Base-by-base conservation (phyloP, 139 green algal species). In the Tetraselmis striata region DNA sequence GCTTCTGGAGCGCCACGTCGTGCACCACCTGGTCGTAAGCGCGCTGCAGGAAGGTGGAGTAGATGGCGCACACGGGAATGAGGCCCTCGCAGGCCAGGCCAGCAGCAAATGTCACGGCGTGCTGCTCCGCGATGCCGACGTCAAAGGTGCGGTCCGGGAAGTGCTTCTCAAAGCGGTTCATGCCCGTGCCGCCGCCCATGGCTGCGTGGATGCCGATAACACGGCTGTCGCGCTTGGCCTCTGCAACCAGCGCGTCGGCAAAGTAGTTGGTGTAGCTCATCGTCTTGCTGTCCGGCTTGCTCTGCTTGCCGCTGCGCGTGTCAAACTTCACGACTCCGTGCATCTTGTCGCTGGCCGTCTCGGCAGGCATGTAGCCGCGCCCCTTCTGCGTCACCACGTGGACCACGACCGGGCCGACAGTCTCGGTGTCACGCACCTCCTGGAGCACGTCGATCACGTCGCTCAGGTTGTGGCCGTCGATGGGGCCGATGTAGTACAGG, bases 51-150 rank as follows among this genome's bases (percentile, higher is more conserved):
- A 99, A 99, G 30, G 93, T 94, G 0, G 94, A 98, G 88, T 99
- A 99, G 86, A 99, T 98, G 79, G 97, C 93, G 80, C 87, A 93
- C 81, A 99, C 96, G 75, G 97, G 97, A 26, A 93, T 89, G 32
- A 99, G 87, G 58, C 97, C 97, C 87, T 99, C 97, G 79, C 84
- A 93, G 1, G 97, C 97, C 83, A 99, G 85, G 0, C 97, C 97
- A 1, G 96, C 95, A 0, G 95, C 93, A 91, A 99, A 99, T 1
- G 95, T 98, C 1, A 99, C 95, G 11, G 94, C 94, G 84, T 99
- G 96, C 93, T 99, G 97, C 90, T 99, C 97, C 0, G 97, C 97
- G 83, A 99, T 99, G 85, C 97, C 97, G 18, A 99, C 97, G 80
- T 99, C 97, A 83, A 97, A 99, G 59, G 93, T 94, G 28, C 97